Base-by-base conservation (phyloP, 345 rosid genomes). In the Populus deltoides region DNA sequence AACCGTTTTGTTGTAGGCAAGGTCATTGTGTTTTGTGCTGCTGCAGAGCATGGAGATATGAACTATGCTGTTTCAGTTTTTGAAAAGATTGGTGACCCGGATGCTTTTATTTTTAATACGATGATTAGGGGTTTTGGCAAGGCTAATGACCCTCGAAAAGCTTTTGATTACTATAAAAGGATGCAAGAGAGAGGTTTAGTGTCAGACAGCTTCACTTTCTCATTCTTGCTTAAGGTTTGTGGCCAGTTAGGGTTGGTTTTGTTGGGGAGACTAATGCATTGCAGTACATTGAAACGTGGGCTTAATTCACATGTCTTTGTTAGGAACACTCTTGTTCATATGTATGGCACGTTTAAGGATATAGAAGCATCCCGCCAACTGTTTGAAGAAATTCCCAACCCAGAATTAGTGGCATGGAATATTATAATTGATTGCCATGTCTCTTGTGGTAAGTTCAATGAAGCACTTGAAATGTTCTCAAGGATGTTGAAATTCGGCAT, bases 101-200 rank as follows among this genome's bases (percentile, higher is more conserved):
- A 88, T 71, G 88, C 84, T 75, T 88, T 88, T 80, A 80, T 88
- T 33, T 86, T 86, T 88, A 88, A 85, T 73, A 78, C 86, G 27
- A 79, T 86, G 83, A 85, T 88, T 57, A 77, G 89, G 16, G 87
- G 89, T 6, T 86, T 85, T 68, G 74, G 83, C 55, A 81, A 69
- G 66, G 29, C 69, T 22, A 31, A 36, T 39, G 69, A 78, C 41
- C 77, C 75, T 72, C 65, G 31, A 36, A 79, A 49, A 27, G 86
- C 83, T 9, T 82, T 85, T 12, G 75, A 74, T 47, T 77, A 74
- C 80, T 78, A 75, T 55, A 70, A 53, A 59, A 75, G 69, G 38
- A 87, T 87, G 91, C 83, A 55, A 67, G 74, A 49, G 66, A 53
- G 66, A 38, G 85, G 86, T 6, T 71, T 78, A 38, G 73, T 27